Evolutionary conservation across 768 basidiomycete species (phyloP).

Genomic region (Rhodocollybia butyracea): DNA sequence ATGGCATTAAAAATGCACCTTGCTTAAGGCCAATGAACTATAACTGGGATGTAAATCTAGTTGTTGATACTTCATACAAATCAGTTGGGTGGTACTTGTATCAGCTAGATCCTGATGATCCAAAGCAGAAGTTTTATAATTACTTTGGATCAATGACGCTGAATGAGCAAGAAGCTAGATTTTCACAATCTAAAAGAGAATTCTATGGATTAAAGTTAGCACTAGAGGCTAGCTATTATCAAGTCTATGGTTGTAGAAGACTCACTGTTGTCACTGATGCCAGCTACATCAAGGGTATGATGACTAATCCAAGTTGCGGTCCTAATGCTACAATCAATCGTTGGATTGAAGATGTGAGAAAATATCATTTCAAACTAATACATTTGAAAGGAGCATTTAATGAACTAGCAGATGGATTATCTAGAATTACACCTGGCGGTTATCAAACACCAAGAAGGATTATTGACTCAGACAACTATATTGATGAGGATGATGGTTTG

Average conservation of each 20-base stretch:
- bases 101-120: constrained; percentile 14
- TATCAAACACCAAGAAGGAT: not conserved
- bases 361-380: constrained; percentile 33
- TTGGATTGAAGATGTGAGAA: constrained; percentile 34
- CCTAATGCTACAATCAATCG: constrained; percentile 35
- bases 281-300: constrained; percentile 37
- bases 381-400: constrained; percentile 31
- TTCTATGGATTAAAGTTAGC: constrained; percentile 33
- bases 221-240: constrained; percentile 15
- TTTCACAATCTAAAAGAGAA: constrained; percentile 37
- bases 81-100: constrained; percentile 18
- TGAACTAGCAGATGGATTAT: constrained; percentile 36
- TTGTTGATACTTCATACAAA: constrained; percentile 27
- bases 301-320: constrained; percentile 33
- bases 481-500: not conserved
- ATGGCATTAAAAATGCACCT: constrained; percentile 15
- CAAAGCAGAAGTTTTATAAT: not conserved
- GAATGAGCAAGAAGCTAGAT: constrained; percentile 27
- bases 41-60: constrained; percentile 19
- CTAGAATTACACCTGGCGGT: constrained; percentile 15
- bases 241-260: constrained; percentile 22
- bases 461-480: not conserved
- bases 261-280: constrained; percentile 36
- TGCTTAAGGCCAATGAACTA: constrained; percentile 28
- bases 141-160: constrained; percentile 31